These are phyloP conservation scores for Edaphochlamys debaryana DNA, from an alignment of 139 green algal genomes.

Conservation along the genomic window DNA sequence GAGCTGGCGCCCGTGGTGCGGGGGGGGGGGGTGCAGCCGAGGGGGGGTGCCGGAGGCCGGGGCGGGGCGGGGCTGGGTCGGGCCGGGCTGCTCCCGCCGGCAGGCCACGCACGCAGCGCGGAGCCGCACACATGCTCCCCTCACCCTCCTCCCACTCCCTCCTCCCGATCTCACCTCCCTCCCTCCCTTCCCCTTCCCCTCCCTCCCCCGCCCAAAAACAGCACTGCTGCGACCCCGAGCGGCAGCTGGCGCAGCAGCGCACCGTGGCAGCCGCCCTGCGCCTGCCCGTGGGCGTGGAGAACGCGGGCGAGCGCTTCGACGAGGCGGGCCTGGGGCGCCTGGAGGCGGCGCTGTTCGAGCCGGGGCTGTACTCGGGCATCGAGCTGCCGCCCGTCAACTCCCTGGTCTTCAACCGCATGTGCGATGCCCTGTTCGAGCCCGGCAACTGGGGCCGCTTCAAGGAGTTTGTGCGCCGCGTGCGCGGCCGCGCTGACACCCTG, in stretches of 20 bases:
- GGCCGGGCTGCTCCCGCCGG: too few relatives aligned
- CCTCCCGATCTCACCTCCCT: background rate
- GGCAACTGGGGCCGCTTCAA: conserved; percentile 66
- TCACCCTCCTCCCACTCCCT: too few relatives aligned
- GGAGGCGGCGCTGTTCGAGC: conserved; percentile 51
- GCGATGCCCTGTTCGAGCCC: conserved; percentile 70
- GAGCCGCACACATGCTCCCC: too few relatives aligned
- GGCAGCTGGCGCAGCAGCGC: conserved; percentile 55
- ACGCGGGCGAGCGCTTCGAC: conserved; percentile 52
- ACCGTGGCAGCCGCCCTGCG: conserved; percentile 56
- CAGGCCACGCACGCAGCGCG: too few relatives aligned
- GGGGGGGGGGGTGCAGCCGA: too few relatives aligned
- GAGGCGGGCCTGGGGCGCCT: conserved; percentile 51
- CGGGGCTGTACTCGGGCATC: conserved; percentile 25
- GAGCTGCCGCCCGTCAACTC: conserved; percentile 46
- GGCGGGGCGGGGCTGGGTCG: too few relatives aligned
- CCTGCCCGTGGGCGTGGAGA: conserved; percentile 59
- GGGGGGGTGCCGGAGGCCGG: too few relatives aligned
- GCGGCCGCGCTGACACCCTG: conserved; percentile 37
- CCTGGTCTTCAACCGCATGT: conserved; percentile 62
- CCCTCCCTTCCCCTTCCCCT: background rate
- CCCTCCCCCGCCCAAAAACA: background rate
- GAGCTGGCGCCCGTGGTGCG: conserved; percentile 20
- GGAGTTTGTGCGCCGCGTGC: conserved; percentile 56
- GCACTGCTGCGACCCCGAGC: conserved; percentile 53